Conservation (phyloP, 2,329 filamentous ascomycete species). For the Aspergillus unguis region DNA sequence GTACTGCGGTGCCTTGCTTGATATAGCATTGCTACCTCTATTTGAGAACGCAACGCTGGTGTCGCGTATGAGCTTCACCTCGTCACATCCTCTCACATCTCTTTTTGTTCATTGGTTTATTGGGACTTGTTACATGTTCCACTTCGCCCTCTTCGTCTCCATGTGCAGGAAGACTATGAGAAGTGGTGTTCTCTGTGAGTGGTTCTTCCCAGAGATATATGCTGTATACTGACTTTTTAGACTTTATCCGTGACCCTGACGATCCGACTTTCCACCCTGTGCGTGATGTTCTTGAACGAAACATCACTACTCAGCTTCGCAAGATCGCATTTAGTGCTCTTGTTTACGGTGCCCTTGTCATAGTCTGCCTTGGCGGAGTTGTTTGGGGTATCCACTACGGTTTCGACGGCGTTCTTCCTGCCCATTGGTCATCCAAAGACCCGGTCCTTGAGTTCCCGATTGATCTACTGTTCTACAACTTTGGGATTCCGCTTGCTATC, state of each 20-base stretch:
- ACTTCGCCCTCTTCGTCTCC: constrained; percentile 95
- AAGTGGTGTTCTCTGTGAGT: constrained; percentile 83
- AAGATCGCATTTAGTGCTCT: constrained; percentile 96
- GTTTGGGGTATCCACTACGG: constrained; percentile 80
- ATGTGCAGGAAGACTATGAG: constrained; percentile 99
- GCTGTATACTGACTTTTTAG: constrained; percentile 39
- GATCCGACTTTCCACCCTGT: constrained; percentile 98
- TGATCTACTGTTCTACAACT: constrained; percentile 94
- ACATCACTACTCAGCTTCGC: constrained; percentile 83
- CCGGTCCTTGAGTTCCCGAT: constrained; percentile 92
- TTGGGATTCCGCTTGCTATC: constrained; percentile 84
- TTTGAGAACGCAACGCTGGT: constrained; percentile 77
- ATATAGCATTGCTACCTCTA: constrained; percentile 80
- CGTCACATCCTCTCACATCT: constrained; percentile 77
- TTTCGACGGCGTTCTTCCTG: constrained; percentile 72
- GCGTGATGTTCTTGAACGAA: constrained; percentile 90
- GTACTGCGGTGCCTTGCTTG: constrained; percentile 89
- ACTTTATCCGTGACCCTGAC: constrained; percentile 97
- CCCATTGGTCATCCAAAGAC: constrained; percentile 90
- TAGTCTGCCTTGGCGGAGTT: constrained; percentile 89
- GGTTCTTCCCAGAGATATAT: constrained; percentile 5
- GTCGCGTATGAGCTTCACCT: constrained; percentile 74
- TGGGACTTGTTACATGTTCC: constrained; percentile 99
- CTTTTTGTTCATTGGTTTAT: constrained; percentile 99
- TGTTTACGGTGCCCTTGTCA: constrained; percentile 89